Base-by-base conservation (phyloP, 306 rosid species). In the Dryas octopetala region DNA sequence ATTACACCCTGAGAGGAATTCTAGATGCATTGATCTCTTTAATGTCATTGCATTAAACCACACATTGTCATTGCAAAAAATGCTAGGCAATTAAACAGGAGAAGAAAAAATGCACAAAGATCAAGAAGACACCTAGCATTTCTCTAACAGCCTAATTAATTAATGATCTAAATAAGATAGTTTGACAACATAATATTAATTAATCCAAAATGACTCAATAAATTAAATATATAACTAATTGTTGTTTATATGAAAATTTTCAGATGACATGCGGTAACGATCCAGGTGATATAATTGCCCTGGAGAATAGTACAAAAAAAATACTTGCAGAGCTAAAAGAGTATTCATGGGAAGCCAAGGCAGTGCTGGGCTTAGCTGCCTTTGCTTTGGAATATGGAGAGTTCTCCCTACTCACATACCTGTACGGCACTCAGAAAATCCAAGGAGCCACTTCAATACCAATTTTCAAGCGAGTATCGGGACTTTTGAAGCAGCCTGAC, bases 301-400 rank as follows among this genome's bases (percentile, higher is more conserved):
- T 32, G 38, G 38, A 1, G 38, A 32, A 32, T 0, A 32, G 38
- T 32, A 83, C 80, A 69, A 63, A 19, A 85, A 88, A 0, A 7
- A 84, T 88, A 13, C 83, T 86, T 1, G 75, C 70, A 73, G 80
- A 70, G 82, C 72, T 88, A 2, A 45, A 82, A 26, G 47, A 16
- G 44, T 84, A 82, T 57, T 16, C 63, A 0, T 88, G 88, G 93
- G 79, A 75, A 32, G 87, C 82, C 28, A 86, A 86, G 62, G 81
- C 81, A 1, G 87, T 84, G 62, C 74, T 88, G 8, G 81, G 87
- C 5, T 77, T 88, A 2, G 84, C 87, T 0, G 93, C 93, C 26
- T 88, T 88, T 64, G 79, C 90, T 2, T 4, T 82, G 1, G 88
- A 88, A 26, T 86, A 86, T 48, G 88, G 89, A 0, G 85, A 88